A percentile compares a stretch with the other conserved stretches of the same genome.
Evolutionary conservation across 78 protist species (phyloP).

Genomic region (Mantamonas sphyraenae): DNA sequence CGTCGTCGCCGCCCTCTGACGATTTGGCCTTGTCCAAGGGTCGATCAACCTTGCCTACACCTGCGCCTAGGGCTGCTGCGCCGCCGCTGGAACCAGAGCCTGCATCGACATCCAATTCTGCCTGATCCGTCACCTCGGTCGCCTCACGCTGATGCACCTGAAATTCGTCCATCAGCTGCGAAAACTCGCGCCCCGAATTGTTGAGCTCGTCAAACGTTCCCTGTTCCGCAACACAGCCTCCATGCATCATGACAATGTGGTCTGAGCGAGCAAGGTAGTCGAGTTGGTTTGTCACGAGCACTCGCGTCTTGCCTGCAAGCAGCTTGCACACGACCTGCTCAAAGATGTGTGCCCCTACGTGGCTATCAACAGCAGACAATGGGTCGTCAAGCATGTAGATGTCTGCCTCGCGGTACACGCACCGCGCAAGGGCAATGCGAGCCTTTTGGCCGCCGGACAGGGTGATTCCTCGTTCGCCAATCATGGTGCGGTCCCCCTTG

Average conservation of each 20-base stretch:
- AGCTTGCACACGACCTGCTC: constrained; percentile 33
- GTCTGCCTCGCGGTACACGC: constrained; percentile 63
- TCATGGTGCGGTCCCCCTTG: constrained; percentile 68
- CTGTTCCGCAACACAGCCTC: constrained; percentile 24
- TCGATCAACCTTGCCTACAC: too few relatives aligned
- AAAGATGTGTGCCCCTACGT: constrained; percentile 47
- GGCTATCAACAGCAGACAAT: constrained; percentile 80
- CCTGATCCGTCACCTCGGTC: too few relatives aligned
- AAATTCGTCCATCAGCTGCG: too few relatives aligned
- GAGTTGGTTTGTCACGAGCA: constrained; percentile 73
- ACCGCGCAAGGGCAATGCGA: constrained; percentile 83
- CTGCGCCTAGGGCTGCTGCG: too few relatives aligned
- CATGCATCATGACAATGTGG: constrained; percentile 26
- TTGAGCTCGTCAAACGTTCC: constrained; percentile 34
- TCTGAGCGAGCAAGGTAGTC: constrained; percentile 9
- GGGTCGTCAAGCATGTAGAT: constrained; percentile 78
- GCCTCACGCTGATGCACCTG: too few relatives aligned
- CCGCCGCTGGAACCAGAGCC: too few relatives aligned
- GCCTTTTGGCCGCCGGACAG: constrained; percentile 95
- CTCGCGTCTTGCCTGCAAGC: constrained; percentile 40
- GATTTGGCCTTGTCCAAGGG: too few relatives aligned
- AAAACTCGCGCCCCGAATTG: too few relatives aligned
- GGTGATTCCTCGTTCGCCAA: constrained; percentile 95
- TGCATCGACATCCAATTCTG: too few relatives aligned
- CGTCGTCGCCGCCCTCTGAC: too few relatives aligned